Base-by-base conservation (phyloP, 495 filamentous ascomycete species). In the Symbiotaphrina buchneri region DNA sequence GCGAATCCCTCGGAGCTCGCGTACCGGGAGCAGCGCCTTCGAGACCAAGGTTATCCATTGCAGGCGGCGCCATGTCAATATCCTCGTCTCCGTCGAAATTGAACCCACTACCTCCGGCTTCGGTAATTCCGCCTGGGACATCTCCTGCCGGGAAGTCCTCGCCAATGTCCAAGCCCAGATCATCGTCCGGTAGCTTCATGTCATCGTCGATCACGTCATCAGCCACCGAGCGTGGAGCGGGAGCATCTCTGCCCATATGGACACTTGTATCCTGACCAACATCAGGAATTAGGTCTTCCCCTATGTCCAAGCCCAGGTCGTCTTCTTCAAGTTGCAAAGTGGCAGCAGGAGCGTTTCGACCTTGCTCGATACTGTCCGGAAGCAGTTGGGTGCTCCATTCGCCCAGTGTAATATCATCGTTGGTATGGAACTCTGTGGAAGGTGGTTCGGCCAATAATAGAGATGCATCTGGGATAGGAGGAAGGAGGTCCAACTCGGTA, bases 401-500 rank as follows among this genome's bases (percentile, higher is more conserved):
- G 7, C 8, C 14, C 4, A 39, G 21, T 3, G 25, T 39, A n/a
- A 30, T 29, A 19, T 39, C 36, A 35, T 38, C 35, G 25, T 38
- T 27, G 17, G 27, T 17, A 11, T 28, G 27, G 15, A 36, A 15
- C 1, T 26, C 34, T 2, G 26, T 21, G 26, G 18, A 18, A 32
- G 32, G 27, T 18, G 44, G 30, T 28, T 47, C 41, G 11, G 45
- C 30, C 3, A 56, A 32, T 2, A 57, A 41, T 7, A 52, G 39
- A 10, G 39, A 38, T 6, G 48, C 47, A 34, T 58, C 54, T 2
- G 54, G 50, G 27, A 55, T 37, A 7, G 54, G 48, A 8, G 46
- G 42, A 15, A 92, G 70, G 39, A 92, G 64, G 41, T 94, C 84
- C 18, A 81, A 68, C 40, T 90, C 81, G 13, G 84, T 92, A 33